Evolutionary conservation across 306 rosid genomes (phyloP), one percentile per base, ranked within the genome.

Genomic region (Hylodesmum podocarpum): DNA sequence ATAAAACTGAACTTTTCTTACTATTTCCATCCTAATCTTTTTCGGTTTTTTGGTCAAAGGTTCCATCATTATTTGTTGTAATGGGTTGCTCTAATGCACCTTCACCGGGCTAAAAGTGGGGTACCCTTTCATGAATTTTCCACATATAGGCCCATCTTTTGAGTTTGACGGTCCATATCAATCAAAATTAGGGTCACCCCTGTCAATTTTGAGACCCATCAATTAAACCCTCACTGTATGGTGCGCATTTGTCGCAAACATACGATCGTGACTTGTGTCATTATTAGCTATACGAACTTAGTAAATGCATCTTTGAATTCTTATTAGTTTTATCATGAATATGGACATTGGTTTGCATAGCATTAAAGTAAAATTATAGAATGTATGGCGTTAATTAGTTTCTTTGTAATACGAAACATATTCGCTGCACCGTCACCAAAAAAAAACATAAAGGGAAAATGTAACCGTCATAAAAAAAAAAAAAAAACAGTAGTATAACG

Each of bases 21-120:
- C 64, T 37, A 18, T 64, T 37, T 14, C 9, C 19, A 36, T 64
- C 10, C 8, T 18, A 49, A 19, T 33, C 21, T n/a, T n/a, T n/a
- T n/a, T n/a, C n/a, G n/a, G n/a, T n/a, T n/a, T n/a, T n/a, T n/a
- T n/a, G n/a, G n/a, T n/a, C n/a, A n/a, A n/a, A n/a, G n/a, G n/a
- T n/a, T n/a, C n/a, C n/a, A 53, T 71, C 53, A 72, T 72, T 36
- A 36, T 36, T 8, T 19, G 43, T 33, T 51, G 24, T 53, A 25
- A 70, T 34, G 34, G 76, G 50, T 70, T 51, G 24, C 24, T 41
- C 19, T 41, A 8, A 66, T 66, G 72, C 15, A 66, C 73, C 57
- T 67, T 67, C 15, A 67, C 7, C 39, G 4, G 51, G 50, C 51
- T 0, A 39, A 50, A 65, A 4, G 71, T 39, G 33, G 71, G 71